Base-by-base conservation (phyloP, 129 eudicot species). In the Oenanthe sinensis region DNA sequence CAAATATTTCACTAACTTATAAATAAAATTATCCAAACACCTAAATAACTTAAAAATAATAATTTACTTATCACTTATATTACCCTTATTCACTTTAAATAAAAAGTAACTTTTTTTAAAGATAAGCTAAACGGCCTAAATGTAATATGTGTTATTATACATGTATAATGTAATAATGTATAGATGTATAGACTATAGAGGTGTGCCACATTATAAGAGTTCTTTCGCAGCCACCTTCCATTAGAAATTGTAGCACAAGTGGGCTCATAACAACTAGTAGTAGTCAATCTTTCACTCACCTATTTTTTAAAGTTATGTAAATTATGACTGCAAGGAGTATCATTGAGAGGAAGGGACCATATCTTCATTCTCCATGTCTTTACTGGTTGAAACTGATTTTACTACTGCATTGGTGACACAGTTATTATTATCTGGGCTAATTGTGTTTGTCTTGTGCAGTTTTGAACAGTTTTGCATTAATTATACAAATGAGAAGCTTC, bases 381-480 rank as follows among this genome's bases (percentile, higher is more conserved):
- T 28, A 44, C 49, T 26, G 40, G 77, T 43, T 22, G 16, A 46
- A 74, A 13, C 14, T 26, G 46, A 44, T 39, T 17, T 81, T 28
- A 19, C 44, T 79, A 60, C 70, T 69, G 55, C 47, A 33, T 28
- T 63, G 44, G 70, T 71, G 75, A 78, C 65, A 16, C 42, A 33
- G 36, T 33, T 33, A 40, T 75, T 84, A 63, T 74, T 65, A 75
- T 58, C 47, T 75, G 72, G 77, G 60, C 75, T 13, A 16, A 75
- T 46, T n/a, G 71, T 39, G 52, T 78, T 73, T 84, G 60, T 75
- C 60, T 46, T 19, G 79, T 87, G 90, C 92, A 95, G 99, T 87
- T 95, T 95, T 86, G 99, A 95, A 85, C 99, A 95, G 82, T 95
- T 95, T 74, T 95, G 99, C 82, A 95, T 95, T 73, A 95, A 95